phyloP scores from a whole-genome alignment of 139 green algal genomes.

The Diplosphaera chodatii region DNA sequence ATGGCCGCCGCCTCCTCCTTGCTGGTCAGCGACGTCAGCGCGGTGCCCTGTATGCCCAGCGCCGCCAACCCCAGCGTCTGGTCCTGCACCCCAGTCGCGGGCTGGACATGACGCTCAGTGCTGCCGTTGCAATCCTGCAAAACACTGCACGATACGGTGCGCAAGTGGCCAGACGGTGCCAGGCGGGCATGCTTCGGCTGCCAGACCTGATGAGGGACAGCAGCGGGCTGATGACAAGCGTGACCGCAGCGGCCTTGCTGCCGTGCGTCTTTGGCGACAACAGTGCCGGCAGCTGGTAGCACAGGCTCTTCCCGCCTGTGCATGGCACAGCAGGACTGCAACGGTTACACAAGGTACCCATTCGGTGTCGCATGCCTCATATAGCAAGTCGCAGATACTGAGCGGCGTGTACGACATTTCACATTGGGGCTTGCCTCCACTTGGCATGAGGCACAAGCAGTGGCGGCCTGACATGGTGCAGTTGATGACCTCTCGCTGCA shows the following conservation, averaged over 20 bases:
- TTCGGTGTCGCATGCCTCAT: no score
- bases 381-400: no score
- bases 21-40: slow-evolving; percentile 48
- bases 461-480: slow-evolving; percentile 57
- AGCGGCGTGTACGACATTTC: no score
- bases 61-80: slow-evolving; percentile 32
- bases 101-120: background rate
- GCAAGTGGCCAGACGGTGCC: no score
- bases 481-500: slow-evolving; percentile 73
- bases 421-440: no score
- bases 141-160: no score
- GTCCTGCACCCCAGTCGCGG: background rate
- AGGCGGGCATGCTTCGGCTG: no score
- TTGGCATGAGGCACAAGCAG: slow-evolving; percentile 67
- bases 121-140: no score
- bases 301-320: slow-evolving; percentile 42
- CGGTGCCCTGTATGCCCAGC: slow-evolving; percentile 27
- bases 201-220: slow-evolving; percentile 69
- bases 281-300: slow-evolving; percentile 73
- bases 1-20: slow-evolving; percentile 45
- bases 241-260: slow-evolving; percentile 21
- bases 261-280: slow-evolving; percentile 2
- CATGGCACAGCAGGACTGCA: no score
- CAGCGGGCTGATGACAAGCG: slow-evolving; percentile 62
- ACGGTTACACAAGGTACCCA: no score